Evolutionary conservation across 176 grass and related monocot genomes (phyloP).

Genomic region (Pontederia paniculata): DNA sequence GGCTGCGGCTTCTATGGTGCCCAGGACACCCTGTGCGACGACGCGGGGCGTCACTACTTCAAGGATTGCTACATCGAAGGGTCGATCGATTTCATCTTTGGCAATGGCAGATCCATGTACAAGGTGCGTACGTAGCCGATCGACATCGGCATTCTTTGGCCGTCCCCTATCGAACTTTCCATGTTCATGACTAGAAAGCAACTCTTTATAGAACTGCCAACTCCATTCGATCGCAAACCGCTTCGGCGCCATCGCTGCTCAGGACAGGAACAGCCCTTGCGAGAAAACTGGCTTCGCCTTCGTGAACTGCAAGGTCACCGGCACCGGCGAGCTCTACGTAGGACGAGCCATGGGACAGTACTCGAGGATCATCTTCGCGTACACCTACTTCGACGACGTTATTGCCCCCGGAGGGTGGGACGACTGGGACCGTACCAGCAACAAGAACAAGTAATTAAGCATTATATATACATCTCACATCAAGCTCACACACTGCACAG

Average conservation of each 20-base stretch:
- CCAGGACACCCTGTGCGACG: constrained; percentile 96
- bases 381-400: constrained; percentile 90
- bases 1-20: constrained; percentile 96
- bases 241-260: constrained; percentile 71
- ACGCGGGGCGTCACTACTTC: constrained; percentile 89
- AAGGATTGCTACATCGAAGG: constrained; percentile 87
- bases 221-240: constrained; percentile 64
- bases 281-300: constrained; percentile 85
- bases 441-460: constrained; percentile 65
- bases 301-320: constrained; percentile 82
- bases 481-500: neutral
- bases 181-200: neutral
- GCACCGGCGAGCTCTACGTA: constrained; percentile 62
- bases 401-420: constrained; percentile 87
- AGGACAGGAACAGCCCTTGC: constrained; percentile 57
- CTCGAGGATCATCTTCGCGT: constrained; percentile 89
- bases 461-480: neutral
- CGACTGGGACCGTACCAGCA: constrained; percentile 89
- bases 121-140: constrained; percentile 24
- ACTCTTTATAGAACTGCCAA: constrained; percentile 41
- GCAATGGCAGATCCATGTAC: constrained; percentile 91
- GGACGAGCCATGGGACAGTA: constrained; percentile 97
- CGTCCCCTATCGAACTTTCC: neutral
- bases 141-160: neutral
- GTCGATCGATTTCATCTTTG: constrained; percentile 98